A percentile compares a stretch with the other conserved stretches of the same genome.
phyloP scores from a whole-genome alignment of 352 stramenopile species.

The Globisporangium splendens region DNA sequence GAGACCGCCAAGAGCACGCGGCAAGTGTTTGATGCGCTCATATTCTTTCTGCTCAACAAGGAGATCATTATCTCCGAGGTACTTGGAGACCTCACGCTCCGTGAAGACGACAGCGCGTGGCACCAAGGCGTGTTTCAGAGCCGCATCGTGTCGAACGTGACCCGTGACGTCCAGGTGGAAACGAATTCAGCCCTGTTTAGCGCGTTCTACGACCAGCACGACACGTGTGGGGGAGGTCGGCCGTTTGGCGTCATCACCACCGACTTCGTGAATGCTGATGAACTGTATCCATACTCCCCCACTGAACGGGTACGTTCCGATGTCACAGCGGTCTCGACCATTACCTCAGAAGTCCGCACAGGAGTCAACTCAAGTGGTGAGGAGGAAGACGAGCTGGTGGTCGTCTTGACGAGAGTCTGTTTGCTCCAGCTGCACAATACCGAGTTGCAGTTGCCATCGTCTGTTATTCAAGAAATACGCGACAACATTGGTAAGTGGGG shows the following conservation, averaged over 20 bases:
- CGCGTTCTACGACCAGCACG: background rate
- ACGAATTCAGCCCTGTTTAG: conserved; percentile 3
- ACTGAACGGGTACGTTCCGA: background rate
- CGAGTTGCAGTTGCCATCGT: conserved; percentile 1
- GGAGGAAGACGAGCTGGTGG: conserved; percentile 7
- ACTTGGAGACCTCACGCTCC: conserved; percentile 46
- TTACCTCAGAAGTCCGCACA: conserved; percentile 1
- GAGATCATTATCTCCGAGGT: conserved; percentile 56
- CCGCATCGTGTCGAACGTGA: conserved; percentile 22
- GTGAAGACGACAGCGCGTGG: conserved; percentile 43
- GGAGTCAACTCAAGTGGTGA: background rate
- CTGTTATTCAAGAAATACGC: background rate
- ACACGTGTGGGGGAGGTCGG: background rate
- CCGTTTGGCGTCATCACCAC: conserved; percentile 4
- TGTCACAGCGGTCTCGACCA: conserved; percentile 4
- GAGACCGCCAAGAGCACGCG: conserved; percentile 18
- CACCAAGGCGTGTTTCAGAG: conserved; percentile 40
- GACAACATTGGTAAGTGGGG: conserved; percentile 6
- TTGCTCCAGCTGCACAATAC: conserved; percentile 3
- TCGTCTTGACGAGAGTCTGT: background rate
- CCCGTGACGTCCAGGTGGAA: conserved; percentile 4
- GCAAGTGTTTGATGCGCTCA: conserved; percentile 48
- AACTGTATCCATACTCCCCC: conserved; percentile 10
- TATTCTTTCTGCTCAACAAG: conserved; percentile 50
- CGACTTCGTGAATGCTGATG: conserved; percentile 8